Evolutionary conservation across 768 basidiomycete genomes (phyloP), one percentile per base, ranked within the genome.

Genomic region (Pleurotus salmoneostramineus): DNA sequence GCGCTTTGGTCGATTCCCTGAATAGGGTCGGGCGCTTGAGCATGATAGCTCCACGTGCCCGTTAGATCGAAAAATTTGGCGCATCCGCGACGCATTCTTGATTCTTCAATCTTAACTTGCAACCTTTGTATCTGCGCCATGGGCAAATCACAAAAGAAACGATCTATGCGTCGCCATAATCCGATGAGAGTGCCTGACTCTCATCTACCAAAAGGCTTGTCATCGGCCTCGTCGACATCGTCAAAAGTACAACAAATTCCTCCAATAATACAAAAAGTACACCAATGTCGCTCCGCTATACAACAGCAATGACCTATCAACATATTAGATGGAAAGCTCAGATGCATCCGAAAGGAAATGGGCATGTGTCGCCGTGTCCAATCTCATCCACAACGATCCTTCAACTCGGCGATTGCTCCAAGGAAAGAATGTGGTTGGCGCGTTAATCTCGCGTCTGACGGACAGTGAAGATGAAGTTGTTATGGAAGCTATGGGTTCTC

Each of bases 311-410:
- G 56, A 54, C 49, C 15, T 48, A n/a, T 51, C 46, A 21, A 31
- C 50, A 27, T 48, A 31, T 12, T 62, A 93, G 91, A 86, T 94
- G 80, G 83, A 86, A 65, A 85, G 87, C 69, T 64, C 83, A 4
- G 93, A 96, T 63, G 78, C 82, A 6, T 73, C 80, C 1, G 95
- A 98, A 62, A 84, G 95, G 55, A 92, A 93, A 68, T 97, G 93
- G 95, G 93, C 95, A 3, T 96, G 95, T 69, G 93, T 95, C 21
- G 94, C 95, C 1, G 89, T 96, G n/a, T 94, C 92, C 8, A 96
- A 93, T 70, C 76, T 98, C 50, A 96, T 96, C 61, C 91, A 95
- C 69, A 96, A 96, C 63, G 95, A 98, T 70, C 89, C 95, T 15
- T 92, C 93, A 5, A 97, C 95, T 11, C 78, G 95, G 60, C 75